These are phyloP conservation scores for Hyphopichia pseudoburtonii DNA, from an alignment of 1,139 yeast genomes.

Conservation along the genomic window DNA sequence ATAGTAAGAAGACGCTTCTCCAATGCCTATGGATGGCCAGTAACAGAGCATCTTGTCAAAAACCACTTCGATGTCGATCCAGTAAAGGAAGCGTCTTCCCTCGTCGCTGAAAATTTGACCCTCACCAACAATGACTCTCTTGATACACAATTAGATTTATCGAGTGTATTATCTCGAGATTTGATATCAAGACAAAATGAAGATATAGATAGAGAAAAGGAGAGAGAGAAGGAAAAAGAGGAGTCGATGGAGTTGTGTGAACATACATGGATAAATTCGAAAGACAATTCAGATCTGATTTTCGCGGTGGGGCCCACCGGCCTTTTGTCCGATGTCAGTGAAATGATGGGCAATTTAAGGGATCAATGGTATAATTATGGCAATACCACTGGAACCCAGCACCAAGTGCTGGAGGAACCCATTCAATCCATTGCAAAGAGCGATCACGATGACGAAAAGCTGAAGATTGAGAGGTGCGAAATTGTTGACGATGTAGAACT, in stretches of 20 bases:
- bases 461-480: too few species aligned
- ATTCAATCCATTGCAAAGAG: background rate
- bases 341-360: constrained; percentile 40
- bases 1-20: constrained; percentile 86
- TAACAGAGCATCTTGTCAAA: constrained; percentile 71
- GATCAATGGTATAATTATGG: constrained; percentile 38
- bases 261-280: constrained; percentile 53
- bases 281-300: constrained; percentile 48
- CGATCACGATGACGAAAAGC: too few species aligned
- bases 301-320: constrained; percentile 76
- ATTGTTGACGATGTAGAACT: background rate
- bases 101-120: background rate
- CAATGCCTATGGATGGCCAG: constrained; percentile 97
- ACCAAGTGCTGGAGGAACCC: background rate
- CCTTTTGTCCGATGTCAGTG: constrained; percentile 61
- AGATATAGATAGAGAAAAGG: constrained; percentile 27
- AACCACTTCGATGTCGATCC: constrained; percentile 23
- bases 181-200: constrained; percentile 33
- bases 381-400: constrained; percentile 6
- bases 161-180: constrained; percentile 37
- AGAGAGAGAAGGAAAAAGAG: constrained; percentile 9
- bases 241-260: constrained; percentile 9
- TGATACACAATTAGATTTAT: constrained; percentile 29
- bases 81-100: constrained; percentile 8
- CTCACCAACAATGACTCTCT: constrained; percentile 17